Evolutionary conservation across 2,329 filamentous ascomycete species (phyloP), one percentile per base, ranked within the genome.

Genomic region (Pseudogymnoascus sp.): DNA sequence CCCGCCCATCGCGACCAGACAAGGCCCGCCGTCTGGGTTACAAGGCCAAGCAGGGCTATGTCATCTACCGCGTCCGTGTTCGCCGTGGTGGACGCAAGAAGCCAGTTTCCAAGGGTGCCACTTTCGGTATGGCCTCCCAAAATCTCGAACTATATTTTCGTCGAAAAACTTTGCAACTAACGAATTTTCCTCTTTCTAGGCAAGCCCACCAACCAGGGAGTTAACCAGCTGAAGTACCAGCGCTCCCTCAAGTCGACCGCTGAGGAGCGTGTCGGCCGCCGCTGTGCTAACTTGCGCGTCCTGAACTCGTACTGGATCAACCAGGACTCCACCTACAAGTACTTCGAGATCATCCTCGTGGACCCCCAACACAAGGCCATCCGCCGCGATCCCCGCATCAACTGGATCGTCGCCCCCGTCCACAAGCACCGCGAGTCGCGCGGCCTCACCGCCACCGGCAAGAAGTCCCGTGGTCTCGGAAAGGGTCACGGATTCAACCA

Each of bases 291-390:
- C 85, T 83, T 99, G 80, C 92, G 95, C 78, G 95, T 99, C 77
- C 90, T 99, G 77, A 99, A 99, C 90, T 97, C 93, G 70, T 99
- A 99, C 93, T 99, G 96, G 96, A 91, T 99, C 86, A 99, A 99
- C 90, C 92, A 97, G 87, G 95, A 99, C 86, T 97, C 93, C 67
- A 99, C 95, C 82, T 99, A 97, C 91, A 99, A 99, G 87, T 99
- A 99, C 90, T 99, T 87, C 86, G 95, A 99, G 84, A 88, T 97
- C 81, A 97, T 99, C 85, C 91, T 97, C 77, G 93, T 99, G 78
- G 95, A 99, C 85, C 95, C 95, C 79, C 90, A 96, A 85, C 95
- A 99, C 91, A 97, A 97, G 88, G 95, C 95, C 77, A 99, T 99
- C 86, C 95, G 95, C 81, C 91, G 90, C 78, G 93, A 97, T 80